Evolutionary conservation across 345 rosid species (phyloP), one percentile per base, ranked within the genome.

Genomic region (Murraya paniculata): DNA sequence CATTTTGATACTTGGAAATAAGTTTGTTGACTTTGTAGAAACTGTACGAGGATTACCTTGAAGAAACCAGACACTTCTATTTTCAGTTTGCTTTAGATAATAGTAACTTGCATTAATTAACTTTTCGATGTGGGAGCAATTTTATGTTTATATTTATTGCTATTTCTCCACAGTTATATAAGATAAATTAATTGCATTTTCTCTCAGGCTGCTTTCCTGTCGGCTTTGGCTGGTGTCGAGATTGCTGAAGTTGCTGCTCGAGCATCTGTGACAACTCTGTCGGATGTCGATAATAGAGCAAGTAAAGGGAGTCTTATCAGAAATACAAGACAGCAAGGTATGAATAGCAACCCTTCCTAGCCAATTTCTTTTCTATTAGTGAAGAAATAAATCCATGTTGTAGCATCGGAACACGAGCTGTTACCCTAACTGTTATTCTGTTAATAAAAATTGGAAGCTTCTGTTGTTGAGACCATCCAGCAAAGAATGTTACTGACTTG

Each of bases 161-260:
- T 77, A 22, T n/a, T 59, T 59, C 16, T 45, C 64, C 38, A 22
- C 27, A 48, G 48, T n/a, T 24, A 7, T 33, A 18, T 76, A 35
- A 14, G 35, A 33, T 35, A 22, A 22, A 55, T 2, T 24, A 35
- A 18, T 18, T 78, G 24, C 38, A n/a, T 59, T 80, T 62, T 71
- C 72, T 84, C 70, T 64, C 88, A 96, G 99, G 97, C 89, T 84
- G 94, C 97, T 53, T 96, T 96, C 82, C 87, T 94, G 64, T 94
- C 97, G 30, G 95, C 98, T 72, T 84, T 96, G 89, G 91, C 94
- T 27, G 99, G 98, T 35, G 74, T 81, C n/a, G 89, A 89, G 69
- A 87, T 88, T 83, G 93, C 97, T 76, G 91, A 91, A 90, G 91
- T 95, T 71, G 91, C 97, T 79, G 97, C 99, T 65, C 86, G 38